phyloP scores from a whole-genome alignment of 345 rosid species.

The Citrus medica region DNA sequence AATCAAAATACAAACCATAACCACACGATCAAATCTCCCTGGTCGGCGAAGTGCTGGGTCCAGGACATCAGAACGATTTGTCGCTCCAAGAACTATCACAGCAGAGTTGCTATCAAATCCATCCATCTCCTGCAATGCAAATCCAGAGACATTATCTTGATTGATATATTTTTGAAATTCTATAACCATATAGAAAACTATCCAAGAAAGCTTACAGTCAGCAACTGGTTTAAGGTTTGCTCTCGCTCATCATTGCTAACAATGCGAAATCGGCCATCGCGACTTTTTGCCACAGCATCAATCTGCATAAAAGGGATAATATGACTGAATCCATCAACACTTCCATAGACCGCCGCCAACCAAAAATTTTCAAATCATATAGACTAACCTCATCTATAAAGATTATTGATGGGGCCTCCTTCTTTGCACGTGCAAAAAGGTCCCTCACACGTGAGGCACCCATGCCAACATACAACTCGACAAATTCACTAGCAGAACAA shows the following conservation, averaged over 20 bases:
- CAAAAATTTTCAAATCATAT: conserved; percentile 4
- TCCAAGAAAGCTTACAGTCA: conserved; percentile 56
- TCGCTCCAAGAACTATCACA: conserved; percentile 97
- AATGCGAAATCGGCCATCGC: conserved; percentile 86
- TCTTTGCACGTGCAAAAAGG: conserved; percentile 92
- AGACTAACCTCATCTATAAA: conserved; percentile 86
- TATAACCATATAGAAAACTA: conserved; percentile 3
- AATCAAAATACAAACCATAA: conserved; percentile 55
- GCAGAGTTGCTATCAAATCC: conserved; percentile 96
- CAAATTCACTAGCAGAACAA: conserved; percentile 97
- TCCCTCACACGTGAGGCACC: conserved; percentile 99
- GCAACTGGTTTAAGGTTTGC: conserved; percentile 95
- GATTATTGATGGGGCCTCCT: conserved; percentile 94
- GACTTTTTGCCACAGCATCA: conserved; percentile 98
- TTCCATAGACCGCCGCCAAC: background rate
- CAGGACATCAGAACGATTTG: conserved; percentile 93
- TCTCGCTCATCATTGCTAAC: conserved; percentile 94
- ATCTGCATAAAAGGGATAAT: conserved; percentile 47
- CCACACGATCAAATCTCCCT: conserved; percentile 98
- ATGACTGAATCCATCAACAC: conserved; percentile 2
- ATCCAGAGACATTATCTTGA: conserved; percentile 12
- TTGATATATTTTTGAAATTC: background rate
- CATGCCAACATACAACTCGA: conserved; percentile 94
- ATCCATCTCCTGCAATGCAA: conserved; percentile 88
- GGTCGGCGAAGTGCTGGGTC: conserved; percentile 96